Percentiles rank a stretch among this genome's conserved stretches.
phyloP scores from a whole-genome alignment of 2,329 filamentous ascomycete species.

The Scopulariopsis brevicaulis region DNA sequence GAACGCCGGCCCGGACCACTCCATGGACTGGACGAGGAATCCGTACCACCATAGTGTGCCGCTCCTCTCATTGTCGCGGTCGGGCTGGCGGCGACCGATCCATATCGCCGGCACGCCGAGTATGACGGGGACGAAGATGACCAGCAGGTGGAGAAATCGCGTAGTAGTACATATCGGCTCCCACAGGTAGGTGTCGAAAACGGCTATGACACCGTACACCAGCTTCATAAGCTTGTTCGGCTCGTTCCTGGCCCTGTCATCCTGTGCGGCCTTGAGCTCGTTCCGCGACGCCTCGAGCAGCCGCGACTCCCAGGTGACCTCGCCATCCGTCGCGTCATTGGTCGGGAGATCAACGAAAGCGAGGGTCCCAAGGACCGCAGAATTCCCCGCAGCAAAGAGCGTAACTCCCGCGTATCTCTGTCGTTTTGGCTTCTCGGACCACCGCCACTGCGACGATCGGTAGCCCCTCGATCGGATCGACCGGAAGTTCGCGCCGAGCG shows the following conservation, averaged over 20 bases:
- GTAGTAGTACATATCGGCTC: constrained; percentile 81
- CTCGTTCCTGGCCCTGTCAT: neutral
- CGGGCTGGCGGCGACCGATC: constrained; percentile 54
- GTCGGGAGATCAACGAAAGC: constrained; percentile 1
- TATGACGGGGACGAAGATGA: constrained; percentile 89
- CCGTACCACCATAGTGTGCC: constrained; percentile 93
- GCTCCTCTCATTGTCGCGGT: constrained; percentile 60
- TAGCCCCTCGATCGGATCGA: neutral
- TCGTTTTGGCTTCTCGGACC: neutral
- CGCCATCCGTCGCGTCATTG: neutral
- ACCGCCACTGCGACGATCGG: neutral
- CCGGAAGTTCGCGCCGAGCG: neutral
- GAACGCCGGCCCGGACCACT: constrained; percentile 85
- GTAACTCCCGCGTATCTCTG: neutral
- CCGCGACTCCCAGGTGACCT: constrained; percentile 1
- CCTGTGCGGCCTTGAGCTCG: neutral
- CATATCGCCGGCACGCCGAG: constrained; percentile 69
- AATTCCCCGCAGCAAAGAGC: neutral
- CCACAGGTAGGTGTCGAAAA: constrained; percentile 61
- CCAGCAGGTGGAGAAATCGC: constrained; percentile 75
- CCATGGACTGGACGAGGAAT: constrained; percentile 82
- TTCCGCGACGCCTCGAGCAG: constrained; percentile 1
- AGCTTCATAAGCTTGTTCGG: neutral
- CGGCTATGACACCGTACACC: constrained; percentile 37
- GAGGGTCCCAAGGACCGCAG: neutral